Percentiles rank a stretch among this genome's conserved stretches.
These are phyloP conservation scores for Cladophialophora psammophila DNA, from an alignment of 2,329 filamentous ascomycete genomes.

Conservation along the genomic window DNA sequence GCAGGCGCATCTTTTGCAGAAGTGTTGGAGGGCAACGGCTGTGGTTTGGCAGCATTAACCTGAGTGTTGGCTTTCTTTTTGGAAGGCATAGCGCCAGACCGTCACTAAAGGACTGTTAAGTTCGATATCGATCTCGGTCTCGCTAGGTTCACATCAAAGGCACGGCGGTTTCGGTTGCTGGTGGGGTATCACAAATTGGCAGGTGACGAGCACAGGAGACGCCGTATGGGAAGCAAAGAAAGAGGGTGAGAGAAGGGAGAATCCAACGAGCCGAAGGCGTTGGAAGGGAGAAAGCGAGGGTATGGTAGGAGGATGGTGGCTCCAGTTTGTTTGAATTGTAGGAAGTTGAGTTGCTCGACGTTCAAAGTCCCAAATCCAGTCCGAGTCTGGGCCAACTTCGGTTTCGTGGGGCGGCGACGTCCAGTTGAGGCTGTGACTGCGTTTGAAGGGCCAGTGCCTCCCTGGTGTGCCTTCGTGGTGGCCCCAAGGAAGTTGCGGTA, in stretches of 20 bases:
- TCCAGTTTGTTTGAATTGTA: background rate
- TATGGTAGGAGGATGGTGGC: slow-evolving; percentile 24
- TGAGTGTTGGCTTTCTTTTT: slow-evolving; percentile 39
- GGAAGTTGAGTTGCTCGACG: slow-evolving; percentile 4
- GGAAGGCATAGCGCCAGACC: slow-evolving; percentile 37
- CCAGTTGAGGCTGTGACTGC: slow-evolving; percentile 12
- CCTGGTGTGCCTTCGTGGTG: no score
- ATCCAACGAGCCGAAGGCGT: background rate
- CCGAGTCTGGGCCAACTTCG: slow-evolving; percentile 2
- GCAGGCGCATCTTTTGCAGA: slow-evolving; percentile 29
- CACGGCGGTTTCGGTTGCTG: slow-evolving; percentile 22
- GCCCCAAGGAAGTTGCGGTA: slow-evolving; percentile 1
- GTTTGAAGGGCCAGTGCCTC: slow-evolving; percentile 8
- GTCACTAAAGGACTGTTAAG: slow-evolving; percentile 7
- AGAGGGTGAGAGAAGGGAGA: slow-evolving; percentile 12
- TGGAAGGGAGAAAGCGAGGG: slow-evolving; percentile 21
- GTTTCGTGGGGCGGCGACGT: slow-evolving; percentile 25
- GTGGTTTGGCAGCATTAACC: slow-evolving; percentile 28
- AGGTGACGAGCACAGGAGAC: slow-evolving; percentile 8
- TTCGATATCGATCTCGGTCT: slow-evolving; percentile 23
- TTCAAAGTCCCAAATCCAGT: slow-evolving; percentile 2
- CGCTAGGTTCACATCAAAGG: slow-evolving; percentile 33
- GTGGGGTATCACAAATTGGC: slow-evolving; percentile 32
- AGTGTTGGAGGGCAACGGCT: slow-evolving; percentile 26
- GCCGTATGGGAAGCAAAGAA: slow-evolving; percentile 7